Evolutionary conservation across 805 yeast species (phyloP), one percentile per base, ranked within the genome.

Genomic region (Isabelozyma rhagii): DNA sequence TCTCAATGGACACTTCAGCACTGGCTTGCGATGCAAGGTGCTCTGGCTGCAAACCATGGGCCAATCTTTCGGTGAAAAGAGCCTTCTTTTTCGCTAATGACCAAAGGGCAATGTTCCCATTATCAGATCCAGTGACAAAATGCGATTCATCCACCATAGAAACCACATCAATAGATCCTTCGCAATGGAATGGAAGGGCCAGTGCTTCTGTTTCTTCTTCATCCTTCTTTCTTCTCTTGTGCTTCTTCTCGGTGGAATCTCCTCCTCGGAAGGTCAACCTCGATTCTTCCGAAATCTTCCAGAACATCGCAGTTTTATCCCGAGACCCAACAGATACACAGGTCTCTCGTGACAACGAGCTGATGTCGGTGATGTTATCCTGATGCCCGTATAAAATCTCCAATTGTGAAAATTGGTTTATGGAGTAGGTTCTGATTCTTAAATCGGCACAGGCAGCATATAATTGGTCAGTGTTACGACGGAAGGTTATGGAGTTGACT

Each of bases 251-350:
- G 44, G 67, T 73, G 13, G 68, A 69, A 61, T 90, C 97, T 51
- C 96, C 96, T 53, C 96, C 97, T 63, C 97, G 81, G 67, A 93
- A 93, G 0, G 97, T 91, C 60, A 94, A 79, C 63, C 97, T 82
- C 1, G 96, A 84, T 70, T 94, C 99, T 60, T 94, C 99, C 25
- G 96, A 83, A 56, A 94, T 90, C 66, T 94, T 94, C 99, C 99
- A 94, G 59, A 89, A 75, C 85, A 96, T 87, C 8, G 93, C 97
- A 5, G 97, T 89, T 60, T 96, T 84, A 69, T 94, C 99, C 59
- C 98, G 82, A 3, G 96, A 79, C 14, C 99, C 99, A 31, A 93
- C 98, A 25, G 96, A 89, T 14, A 94, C 92, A 74, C 99, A 94
- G 51, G 97, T 82, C 63, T 94, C 98, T 66, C 84, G 84, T 8